Base-by-base conservation (phyloP, 352 stramenopile genomes). In the Phytophthora ramorum region DNA sequence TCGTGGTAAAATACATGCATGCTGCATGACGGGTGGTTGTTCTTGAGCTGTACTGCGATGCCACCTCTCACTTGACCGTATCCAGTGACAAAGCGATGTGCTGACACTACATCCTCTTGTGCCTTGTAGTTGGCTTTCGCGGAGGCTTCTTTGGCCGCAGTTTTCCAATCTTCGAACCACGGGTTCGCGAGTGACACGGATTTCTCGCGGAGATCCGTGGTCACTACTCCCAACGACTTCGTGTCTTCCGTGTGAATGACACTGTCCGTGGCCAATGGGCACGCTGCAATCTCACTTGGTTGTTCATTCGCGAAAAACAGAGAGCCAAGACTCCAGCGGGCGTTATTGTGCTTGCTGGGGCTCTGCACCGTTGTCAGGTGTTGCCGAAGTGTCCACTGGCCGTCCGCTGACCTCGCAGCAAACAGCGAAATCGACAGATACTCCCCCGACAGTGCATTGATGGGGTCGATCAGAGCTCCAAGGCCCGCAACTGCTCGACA, bases 71-170 rank as follows among this genome's bases (percentile, higher is more conserved):
- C 73, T 69, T 95, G 89, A 1, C 89, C 89, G 50, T 85, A 85
- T 13, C 87, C 89, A 20, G 85, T 92, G 38, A 91, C 65, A 35
- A 92, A 96, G 2, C 87, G 85, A 70, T 95, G 87, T 12, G 76
- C 81, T 1, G 69, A 65, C n/a, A 89, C 81, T 2, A 79, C 43
- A 58, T 83, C 64, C 28, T 68, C 64, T 35, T 68, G 73, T 8
- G 41, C 13, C 16, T 56, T 59, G 48, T 63, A 59, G 35, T 19
- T 66, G 16, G 14, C 30, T 63, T 40, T 43, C 3, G n/a, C 40
- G 28, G 35, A 38, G 19, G 58, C 63, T 53, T 62, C 30, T 37
- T 58, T 16, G 17, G 51, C 38, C 0, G 48, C 58, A 28, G 28
- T 34, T 54, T 76, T 70, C 63, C 63, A 77, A n/a, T 68, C 41